phyloP scores from a whole-genome alignment of 495 filamentous ascomycete species.

The Evernia prunastri region DNA sequence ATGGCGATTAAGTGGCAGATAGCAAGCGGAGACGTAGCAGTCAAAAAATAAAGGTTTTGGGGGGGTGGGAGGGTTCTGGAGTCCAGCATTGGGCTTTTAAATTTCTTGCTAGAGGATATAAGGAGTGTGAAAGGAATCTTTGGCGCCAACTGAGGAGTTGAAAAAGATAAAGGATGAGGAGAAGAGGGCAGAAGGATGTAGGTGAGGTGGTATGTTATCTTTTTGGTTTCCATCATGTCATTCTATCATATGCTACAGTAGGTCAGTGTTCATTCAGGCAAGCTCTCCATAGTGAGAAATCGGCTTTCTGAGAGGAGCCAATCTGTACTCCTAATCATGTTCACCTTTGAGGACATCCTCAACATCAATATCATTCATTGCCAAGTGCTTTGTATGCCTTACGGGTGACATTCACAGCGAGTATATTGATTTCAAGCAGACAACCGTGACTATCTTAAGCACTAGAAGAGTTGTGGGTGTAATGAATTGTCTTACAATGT shows the following conservation, averaged over 20 bases:
- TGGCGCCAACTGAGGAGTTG: background rate
- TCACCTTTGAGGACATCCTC: background rate
- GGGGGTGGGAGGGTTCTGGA: too few species aligned
- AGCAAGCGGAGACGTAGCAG: constrained; percentile 41
- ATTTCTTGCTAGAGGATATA: constrained; percentile 25
- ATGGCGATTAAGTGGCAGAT: constrained; percentile 49
- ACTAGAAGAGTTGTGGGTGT: background rate
- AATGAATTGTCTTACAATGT: background rate
- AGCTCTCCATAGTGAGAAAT: background rate
- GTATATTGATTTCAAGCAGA: background rate
- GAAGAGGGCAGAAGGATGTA: background rate
- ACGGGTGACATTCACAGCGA: background rate
- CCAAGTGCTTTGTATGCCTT: background rate
- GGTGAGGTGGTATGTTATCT: background rate
- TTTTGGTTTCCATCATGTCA: background rate
- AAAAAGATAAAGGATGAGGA: background rate
- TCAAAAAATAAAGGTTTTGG: constrained; percentile 50
- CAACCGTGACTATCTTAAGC: background rate
- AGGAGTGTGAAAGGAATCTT: constrained; percentile 2
- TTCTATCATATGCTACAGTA: background rate
- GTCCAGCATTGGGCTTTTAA: constrained; percentile 45
- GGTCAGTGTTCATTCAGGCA: background rate
- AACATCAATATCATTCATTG: background rate
- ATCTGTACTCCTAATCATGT: background rate
- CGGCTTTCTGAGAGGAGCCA: background rate